Base-by-base conservation (phyloP, 306 rosid genomes). In the Rubus idaeus region DNA sequence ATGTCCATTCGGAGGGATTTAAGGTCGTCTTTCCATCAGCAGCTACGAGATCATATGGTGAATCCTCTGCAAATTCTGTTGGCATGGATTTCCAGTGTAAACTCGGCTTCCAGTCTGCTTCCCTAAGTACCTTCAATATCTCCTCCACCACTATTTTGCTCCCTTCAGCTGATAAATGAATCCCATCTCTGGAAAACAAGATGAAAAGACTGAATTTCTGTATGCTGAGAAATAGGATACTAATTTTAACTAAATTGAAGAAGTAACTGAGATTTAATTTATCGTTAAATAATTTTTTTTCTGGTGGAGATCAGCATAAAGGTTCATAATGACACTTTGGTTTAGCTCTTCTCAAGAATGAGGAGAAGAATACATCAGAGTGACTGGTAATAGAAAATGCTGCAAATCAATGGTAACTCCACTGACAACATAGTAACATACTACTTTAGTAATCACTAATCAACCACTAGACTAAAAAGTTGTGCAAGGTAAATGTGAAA, bases 81-180 rank as follows among this genome's bases (percentile, higher is more conserved):
- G 91, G 86, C 76, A 96, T 64, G 20, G 94, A 83, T 75, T 88
- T 89, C 99, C 99, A 96, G 78, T 91, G 97, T 3, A 92, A 85
- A 76, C 92, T 75, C 64, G 98, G 98, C 83, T 92, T 81, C 99
- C 97, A 96, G 21, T 92, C 90, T 9, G 97, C 92, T 77, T 84
- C 91, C 84, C 89, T 92, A 6, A 96, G 84, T 61, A 91, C 92
- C 78, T 84, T 81, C 56, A 96, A 83, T 81, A 92, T 88, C 91
- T 91, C 98, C 81, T 71, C 83, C 77, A 83, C 98, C 78, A 92
- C 94, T 66, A 91, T 73, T 74, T 91, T 92, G 94, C 94, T 96
- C 79, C 98, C 99, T 79, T 89, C 97, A 6, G 89, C 88, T 2
- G 99, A 88, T 57, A 96, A 89, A 91, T 96, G 99, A 78, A 96